Evolutionary conservation across 306 rosid species (phyloP), one percentile per base, ranked within the genome.

Genomic region (Gynostemma pentaphyllum): DNA sequence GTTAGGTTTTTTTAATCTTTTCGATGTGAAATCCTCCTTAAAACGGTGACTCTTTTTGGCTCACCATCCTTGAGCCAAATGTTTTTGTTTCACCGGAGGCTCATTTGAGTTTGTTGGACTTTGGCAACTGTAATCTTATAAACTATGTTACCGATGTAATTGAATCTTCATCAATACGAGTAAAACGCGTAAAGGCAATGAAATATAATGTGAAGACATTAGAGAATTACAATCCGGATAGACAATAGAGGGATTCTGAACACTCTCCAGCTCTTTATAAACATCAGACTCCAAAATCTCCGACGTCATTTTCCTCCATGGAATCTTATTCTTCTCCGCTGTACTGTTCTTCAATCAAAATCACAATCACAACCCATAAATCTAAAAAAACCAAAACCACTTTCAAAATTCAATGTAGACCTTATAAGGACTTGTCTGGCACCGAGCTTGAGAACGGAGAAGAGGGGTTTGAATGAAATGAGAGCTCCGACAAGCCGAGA

Each of bases 301-400:
- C 29, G 71, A 60, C 1, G 78, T 26, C 81, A 81, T 77, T 68
- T 81, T 70, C 68, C 83, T 74, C 87, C 90, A 85, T 61, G 90
- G 83, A 64, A 85, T 79, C 65, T 79, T 81, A 48, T 77, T 85
- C 74, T 81, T 85, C 83, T 81, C 85, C 68, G 87, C 87, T 72
- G 87, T 85, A 32, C 85, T 85, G 87, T 68, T 55, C 60, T 32
- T 45, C 12, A 27, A 52, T 12, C 60, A 10, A 52, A 34, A 52
- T 12, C 9, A 42, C 4, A 56, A 8, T n/a, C 9, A 29, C 24
- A 65, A 66, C 45, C 69, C 59, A 53, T 65, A 75, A 37, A 15
- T 19, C 11, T 23, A 60, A 75, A 79, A 28, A 46, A 45, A 1
- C 51, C 19, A 50, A 70, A 24, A 24, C 13, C 34, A 7, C 4